A percentile compares a stretch with the other conserved stretches of the same genome.
These are phyloP conservation scores for Auricularia auricula-judae DNA, from an alignment of 768 basidiomycete genomes.

Conservation along the genomic window DNA sequence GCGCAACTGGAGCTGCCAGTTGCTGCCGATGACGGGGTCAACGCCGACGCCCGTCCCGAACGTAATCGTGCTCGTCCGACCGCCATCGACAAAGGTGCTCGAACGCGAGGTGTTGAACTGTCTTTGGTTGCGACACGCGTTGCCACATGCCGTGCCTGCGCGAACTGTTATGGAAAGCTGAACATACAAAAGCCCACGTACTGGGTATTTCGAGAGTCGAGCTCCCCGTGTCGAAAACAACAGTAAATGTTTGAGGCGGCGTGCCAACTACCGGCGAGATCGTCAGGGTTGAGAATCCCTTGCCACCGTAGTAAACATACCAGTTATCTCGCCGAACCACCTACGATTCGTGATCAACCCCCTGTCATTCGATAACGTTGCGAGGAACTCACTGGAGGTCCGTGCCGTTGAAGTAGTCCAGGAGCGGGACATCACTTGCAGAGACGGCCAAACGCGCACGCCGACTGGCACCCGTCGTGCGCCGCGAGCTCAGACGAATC, in stretches of 20 bases:
- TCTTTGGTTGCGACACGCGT: conserved; percentile 31
- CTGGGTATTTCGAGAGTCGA: conserved; percentile 37
- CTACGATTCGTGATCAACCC: conserved; percentile 16
- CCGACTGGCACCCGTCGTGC: background rate
- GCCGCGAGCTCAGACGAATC: background rate
- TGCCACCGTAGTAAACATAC: conserved; percentile 13
- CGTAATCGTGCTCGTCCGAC: conserved; percentile 31
- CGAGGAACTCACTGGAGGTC: conserved; percentile 38
- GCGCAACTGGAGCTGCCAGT: conserved; percentile 36
- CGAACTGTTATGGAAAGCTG: conserved; percentile 3
- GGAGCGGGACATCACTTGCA: conserved; percentile 32
- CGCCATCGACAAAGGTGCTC: conserved; percentile 38
- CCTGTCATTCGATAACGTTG: background rate
- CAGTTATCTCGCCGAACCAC: conserved; percentile 43
- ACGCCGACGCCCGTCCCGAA: conserved; percentile 45
- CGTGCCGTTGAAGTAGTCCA: conserved; percentile 44
- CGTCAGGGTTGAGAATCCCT: background rate
- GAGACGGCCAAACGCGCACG: conserved; percentile 3
- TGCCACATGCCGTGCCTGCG: conserved; percentile 35
- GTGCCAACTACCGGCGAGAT: conserved; percentile 31
- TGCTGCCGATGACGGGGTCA: conserved; percentile 36
- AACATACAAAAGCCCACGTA: conserved; percentile 7
- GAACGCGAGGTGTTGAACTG: conserved; percentile 39
- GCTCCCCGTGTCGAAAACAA: conserved; percentile 52
- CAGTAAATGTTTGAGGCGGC: conserved; percentile 35